phyloP scores from a whole-genome alignment of 2,329 filamentous ascomycete species.

The Aspergillus carbonarius region DNA sequence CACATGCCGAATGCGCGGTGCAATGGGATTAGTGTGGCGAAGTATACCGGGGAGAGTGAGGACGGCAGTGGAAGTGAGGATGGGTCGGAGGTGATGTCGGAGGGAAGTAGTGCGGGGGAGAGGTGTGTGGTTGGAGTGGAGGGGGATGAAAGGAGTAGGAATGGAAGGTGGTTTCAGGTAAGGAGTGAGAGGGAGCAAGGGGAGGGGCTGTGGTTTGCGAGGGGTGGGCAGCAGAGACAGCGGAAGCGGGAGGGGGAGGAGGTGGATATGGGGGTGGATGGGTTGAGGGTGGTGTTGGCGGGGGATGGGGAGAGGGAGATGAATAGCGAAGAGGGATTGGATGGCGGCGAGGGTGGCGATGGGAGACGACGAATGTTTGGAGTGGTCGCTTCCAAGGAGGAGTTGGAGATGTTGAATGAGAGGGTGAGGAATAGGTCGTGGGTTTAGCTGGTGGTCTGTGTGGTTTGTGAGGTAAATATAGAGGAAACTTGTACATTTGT shows the following conservation, averaged over 20 bases:
- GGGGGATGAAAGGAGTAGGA: not conserved
- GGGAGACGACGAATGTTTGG: conserved; percentile 4
- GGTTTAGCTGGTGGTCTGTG: not conserved
- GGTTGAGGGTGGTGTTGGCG: conserved; percentile 17
- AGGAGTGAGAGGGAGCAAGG: conserved; percentile 4
- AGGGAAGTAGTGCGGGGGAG: not conserved
- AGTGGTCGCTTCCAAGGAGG: conserved; percentile 17
- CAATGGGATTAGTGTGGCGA: conserved; percentile 19
- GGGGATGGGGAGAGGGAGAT: conserved; percentile 15
- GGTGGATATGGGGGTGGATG: not conserved
- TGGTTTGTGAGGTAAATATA: conserved; percentile 4
- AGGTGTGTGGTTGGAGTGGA: not conserved
- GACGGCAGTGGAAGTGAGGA: not conserved
- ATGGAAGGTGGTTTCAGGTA: conserved; percentile 9
- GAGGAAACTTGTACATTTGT: not conserved
- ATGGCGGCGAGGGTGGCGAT: not conserved
- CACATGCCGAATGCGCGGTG: conserved; percentile 22
- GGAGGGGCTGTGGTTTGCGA: conserved; percentile 9
- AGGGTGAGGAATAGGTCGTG: conserved; percentile 14
- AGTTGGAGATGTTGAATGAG: conserved; percentile 17
- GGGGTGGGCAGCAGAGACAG: not conserved
- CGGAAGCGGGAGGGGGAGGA: too few relatives aligned
- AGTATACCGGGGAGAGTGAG: conserved; percentile 9
- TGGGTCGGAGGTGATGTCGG: not conserved
- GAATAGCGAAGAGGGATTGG: conserved; percentile 3